phyloP scores from a whole-genome alignment of 2,329 filamentous ascomycete species.

The Talaromyces sp. region DNA sequence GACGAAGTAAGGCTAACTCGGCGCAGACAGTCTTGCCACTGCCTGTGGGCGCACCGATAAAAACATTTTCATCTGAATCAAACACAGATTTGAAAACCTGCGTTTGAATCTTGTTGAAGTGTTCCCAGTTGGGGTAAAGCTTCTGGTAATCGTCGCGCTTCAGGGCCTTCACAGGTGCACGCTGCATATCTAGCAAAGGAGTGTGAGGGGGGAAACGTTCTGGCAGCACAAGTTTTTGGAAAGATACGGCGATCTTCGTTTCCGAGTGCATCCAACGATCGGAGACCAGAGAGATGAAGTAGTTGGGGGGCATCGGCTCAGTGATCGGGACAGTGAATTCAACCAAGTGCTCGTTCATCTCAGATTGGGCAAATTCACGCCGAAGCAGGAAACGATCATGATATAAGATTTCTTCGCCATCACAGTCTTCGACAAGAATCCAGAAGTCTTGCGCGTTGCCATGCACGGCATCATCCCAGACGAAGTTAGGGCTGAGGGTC shows the following conservation, averaged over 20 bases:
- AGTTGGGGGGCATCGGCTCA: conserved; percentile 97
- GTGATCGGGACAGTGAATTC: conserved; percentile 97
- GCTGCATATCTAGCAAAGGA: conserved; percentile 86
- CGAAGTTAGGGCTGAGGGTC: conserved; percentile 89
- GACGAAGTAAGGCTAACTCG: conserved; percentile 85
- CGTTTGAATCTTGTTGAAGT: conserved; percentile 97
- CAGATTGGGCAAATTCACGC: conserved; percentile 80
- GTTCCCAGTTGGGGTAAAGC: conserved; percentile 79
- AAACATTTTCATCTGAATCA: conserved; percentile 88
- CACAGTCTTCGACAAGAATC: conserved; percentile 96
- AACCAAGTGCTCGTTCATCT: conserved; percentile 89
- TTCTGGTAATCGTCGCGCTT: conserved; percentile 81
- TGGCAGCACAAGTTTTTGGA: conserved; percentile 90
- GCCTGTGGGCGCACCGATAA: conserved; percentile 88
- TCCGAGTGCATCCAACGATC: conserved; percentile 99
- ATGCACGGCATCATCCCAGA: conserved; percentile 90
- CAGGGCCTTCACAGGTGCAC: conserved; percentile 82
- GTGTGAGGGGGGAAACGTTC: conserved; percentile 96
- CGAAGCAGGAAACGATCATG: conserved; percentile 92
- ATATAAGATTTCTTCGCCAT: conserved; percentile 93
- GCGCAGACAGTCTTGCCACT: conserved; percentile 97
- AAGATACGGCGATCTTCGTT: conserved; percentile 88
- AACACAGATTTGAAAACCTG: conserved; percentile 95
- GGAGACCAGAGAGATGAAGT: conserved; percentile 93
- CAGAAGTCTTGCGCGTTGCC: conserved; percentile 90